Evolutionary conservation across 1,284 basidiomycete species (phyloP), one percentile per base, ranked within the genome.

Genomic region (Afroboletus lepidellus): DNA sequence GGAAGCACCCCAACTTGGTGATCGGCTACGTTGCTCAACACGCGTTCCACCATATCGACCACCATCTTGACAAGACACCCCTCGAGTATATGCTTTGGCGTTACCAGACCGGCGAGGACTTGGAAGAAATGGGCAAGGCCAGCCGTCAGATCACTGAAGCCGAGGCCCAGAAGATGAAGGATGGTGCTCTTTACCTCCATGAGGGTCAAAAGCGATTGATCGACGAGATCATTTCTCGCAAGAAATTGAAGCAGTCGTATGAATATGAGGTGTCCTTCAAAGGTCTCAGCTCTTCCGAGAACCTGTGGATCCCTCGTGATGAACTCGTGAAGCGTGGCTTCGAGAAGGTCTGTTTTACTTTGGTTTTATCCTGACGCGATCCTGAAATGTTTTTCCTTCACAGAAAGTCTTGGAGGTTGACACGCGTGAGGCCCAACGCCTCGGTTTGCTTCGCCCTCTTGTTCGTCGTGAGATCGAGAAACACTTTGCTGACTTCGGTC

Each of bases 1-100:
- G 95, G 95, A 97, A 95, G 81, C 94, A 98, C 80, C 95, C 95
- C 57, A 98, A 98, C 83, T 83, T 98, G 81, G 94, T 98, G 78
- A 95, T 97, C 61, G 94, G 94, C 72, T 98, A 98, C 78, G 94
- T 98, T 63, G 94, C 94, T 50, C 94, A 98, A 77, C 94, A 98
- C 77, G 95, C 94, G 60, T 97, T 96, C 92, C 94, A 97, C 82
- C 95, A 97, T 76, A 98, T 98, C 68, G 94, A 98, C 74, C 78
- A 93, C 74, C 94, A 97, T 73, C 91, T 98, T 70, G 94, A 97
- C 84, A 95, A 94, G 82, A 97, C 94, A 33, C 92, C 95, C 51
- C 88, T 98, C 66, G 92, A 98, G 78, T 98, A 98, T 85, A 94
- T 98, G 90, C 79, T 97, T 63, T 96, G 94, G 92, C 94, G 94